Conservation (phyloP, 2,329 filamentous ascomycete genomes). For the Monosporascus sp. region DNA sequence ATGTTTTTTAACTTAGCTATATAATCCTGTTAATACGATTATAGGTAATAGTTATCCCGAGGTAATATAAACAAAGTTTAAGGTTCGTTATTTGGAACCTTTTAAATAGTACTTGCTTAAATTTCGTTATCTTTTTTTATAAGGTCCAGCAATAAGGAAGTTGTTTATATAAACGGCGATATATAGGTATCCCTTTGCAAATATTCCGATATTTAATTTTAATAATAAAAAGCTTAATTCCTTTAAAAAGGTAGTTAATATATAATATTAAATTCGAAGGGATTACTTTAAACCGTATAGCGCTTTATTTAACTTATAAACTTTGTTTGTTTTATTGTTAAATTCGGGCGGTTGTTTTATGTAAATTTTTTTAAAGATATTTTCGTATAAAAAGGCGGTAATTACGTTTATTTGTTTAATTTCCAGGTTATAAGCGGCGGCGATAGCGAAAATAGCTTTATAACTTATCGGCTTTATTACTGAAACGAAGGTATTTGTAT, state of each 20-base stretch:
- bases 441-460: constrained; percentile 5
- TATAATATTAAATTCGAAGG: constrained; percentile 2
- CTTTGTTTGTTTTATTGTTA: constrained; percentile 5
- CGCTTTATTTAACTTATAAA: neutral
- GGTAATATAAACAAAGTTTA: constrained; percentile 4
- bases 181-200: too few relatives aligned
- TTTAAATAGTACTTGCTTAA: constrained; percentile 3
- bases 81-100: constrained; percentile 7
- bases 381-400: too few relatives aligned
- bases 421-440: constrained; percentile 3
- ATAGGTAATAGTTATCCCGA: constrained; percentile 2
- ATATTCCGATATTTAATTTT: too few relatives aligned
- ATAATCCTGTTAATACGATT: constrained; percentile 4
- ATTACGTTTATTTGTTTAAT: constrained; percentile 6
- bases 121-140: constrained; percentile 5
- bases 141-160: constrained; percentile 1
- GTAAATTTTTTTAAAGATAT: neutral
- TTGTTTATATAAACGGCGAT: constrained; percentile 2
- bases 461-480: neutral
- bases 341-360: constrained; percentile 3
- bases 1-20: constrained; percentile 4
- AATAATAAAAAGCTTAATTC: constrained; percentile 2
- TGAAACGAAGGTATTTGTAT: constrained; percentile 4
- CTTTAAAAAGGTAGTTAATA: constrained; percentile 1
- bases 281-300: too few relatives aligned